A percentile compares a stretch with the other conserved stretches of the same genome.
Conservation (phyloP, 192 early-diverging fungal species). For the Coemansia sp. region DNA sequence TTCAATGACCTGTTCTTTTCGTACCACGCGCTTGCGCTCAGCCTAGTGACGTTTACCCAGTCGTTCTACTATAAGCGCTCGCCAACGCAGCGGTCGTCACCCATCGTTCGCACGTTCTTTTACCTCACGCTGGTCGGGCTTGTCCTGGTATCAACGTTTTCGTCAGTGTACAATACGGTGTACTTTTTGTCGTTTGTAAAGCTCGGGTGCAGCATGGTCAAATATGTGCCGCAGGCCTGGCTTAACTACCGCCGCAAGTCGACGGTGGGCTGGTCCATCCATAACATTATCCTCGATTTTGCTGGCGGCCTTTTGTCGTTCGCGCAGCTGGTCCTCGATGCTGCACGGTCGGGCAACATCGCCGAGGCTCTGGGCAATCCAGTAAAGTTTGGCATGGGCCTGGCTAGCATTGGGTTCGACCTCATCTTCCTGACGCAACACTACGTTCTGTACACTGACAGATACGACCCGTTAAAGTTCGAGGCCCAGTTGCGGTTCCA, state of each 20-base stretch:
- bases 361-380: constrained; percentile 59
- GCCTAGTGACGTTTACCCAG: constrained; percentile 60
- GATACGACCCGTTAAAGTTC: constrained; percentile 12
- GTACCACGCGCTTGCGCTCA: constrained; percentile 73
- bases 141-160: background rate
- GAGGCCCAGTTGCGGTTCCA: constrained; percentile 19
- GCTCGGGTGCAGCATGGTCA: constrained; percentile 72
- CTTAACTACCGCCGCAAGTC: constrained; percentile 72
- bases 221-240: constrained; percentile 72
- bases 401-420: constrained; percentile 79
- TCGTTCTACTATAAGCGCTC: constrained; percentile 60
- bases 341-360: constrained; percentile 47
- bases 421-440: constrained; percentile 80
- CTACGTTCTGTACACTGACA: constrained; percentile 65
- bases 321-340: constrained; percentile 75
- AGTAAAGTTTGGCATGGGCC: constrained; percentile 75
- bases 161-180: constrained; percentile 56
- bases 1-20: constrained; percentile 87
- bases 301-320: constrained; percentile 78
- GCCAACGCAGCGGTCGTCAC: constrained; percentile 20
- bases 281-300: constrained; percentile 84
- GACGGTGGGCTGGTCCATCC: constrained; percentile 88
- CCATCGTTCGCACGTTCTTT: constrained; percentile 8
- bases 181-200: constrained; percentile 79
- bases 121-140: constrained; percentile 11